These are phyloP conservation scores for Aegilops speltoides DNA, from an alignment of 176 grass and related monocot species.

Conservation along the genomic window DNA sequence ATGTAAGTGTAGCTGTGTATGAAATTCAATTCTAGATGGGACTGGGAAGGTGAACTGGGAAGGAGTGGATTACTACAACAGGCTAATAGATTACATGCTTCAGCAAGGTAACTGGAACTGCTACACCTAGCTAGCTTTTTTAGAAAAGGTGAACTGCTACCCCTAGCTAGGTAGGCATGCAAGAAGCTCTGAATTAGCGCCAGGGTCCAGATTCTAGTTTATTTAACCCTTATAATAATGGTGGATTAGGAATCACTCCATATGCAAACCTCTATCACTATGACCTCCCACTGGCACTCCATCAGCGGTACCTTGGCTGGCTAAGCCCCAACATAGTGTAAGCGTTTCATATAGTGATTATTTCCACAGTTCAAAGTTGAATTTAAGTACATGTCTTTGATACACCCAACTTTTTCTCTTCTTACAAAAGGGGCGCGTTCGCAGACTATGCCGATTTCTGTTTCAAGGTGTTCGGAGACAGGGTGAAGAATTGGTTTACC, in stretches of 20 bases:
- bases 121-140: background rate
- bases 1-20: background rate
- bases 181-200: background rate
- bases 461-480: conserved; percentile 74
- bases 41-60: conserved; percentile 62
- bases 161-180: background rate
- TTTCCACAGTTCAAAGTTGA: background rate
- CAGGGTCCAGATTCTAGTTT: no score
- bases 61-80: conserved; percentile 89
- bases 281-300: conserved; percentile 81
- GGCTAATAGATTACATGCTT: conserved; percentile 75
- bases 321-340: conserved; percentile 76
- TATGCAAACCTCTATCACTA: conserved; percentile 97
- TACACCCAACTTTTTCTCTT: background rate
- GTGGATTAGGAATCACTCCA: conserved; percentile 56
- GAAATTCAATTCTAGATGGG: conserved; percentile 50
- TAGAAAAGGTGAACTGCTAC: no score
- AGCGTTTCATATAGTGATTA: background rate
- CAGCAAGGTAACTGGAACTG: conserved; percentile 46
- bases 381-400: background rate
- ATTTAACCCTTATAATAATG: background rate
- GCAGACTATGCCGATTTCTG: conserved; percentile 79
- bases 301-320: conserved; percentile 71
- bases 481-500: conserved; percentile 94
- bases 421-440: conserved; percentile 49